Evolutionary conservation across 306 rosid species (phyloP).

Genomic region (Vigna trinervia): DNA sequence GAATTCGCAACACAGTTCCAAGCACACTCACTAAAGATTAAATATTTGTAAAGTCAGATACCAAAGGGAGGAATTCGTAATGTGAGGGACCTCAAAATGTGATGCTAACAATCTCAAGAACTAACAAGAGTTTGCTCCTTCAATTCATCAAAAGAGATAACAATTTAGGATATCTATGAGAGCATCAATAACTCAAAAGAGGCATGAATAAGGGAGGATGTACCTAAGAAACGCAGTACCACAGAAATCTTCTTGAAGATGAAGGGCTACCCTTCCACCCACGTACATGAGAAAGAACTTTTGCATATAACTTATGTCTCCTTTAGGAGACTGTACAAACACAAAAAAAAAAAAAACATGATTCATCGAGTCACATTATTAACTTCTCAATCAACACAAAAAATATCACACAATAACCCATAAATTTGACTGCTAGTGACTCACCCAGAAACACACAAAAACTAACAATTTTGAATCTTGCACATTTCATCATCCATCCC

Average conservation of each 20-base stretch:
- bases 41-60: background rate
- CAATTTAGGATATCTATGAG: constrained; percentile 8
- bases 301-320: constrained; percentile 90
- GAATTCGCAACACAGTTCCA: too few relatives aligned
- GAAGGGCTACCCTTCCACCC: constrained; percentile 87
- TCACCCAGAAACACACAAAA: background rate
- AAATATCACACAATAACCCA: background rate
- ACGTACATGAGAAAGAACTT: constrained; percentile 90
- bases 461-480: background rate
- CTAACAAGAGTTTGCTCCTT: background rate
- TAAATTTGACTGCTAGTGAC: background rate
- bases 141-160: constrained; percentile 21
- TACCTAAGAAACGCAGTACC: constrained; percentile 94
- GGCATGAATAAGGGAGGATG: background rate
- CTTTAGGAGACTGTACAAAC: constrained; percentile 82
- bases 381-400: constrained; percentile 8
- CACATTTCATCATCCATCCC: constrained; percentile 18
- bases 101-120: background rate
- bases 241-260: constrained; percentile 93
- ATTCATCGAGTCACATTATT: constrained; percentile 36
- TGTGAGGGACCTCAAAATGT: background rate
- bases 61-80: background rate
- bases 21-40: too few relatives aligned
- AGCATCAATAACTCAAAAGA: background rate
- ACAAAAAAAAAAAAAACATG: constrained; percentile 38